Evolutionary conservation across 2,329 filamentous ascomycete species (phyloP), one percentile per base, ranked within the genome.

Genomic region (Annulohypoxylon truncatum): DNA sequence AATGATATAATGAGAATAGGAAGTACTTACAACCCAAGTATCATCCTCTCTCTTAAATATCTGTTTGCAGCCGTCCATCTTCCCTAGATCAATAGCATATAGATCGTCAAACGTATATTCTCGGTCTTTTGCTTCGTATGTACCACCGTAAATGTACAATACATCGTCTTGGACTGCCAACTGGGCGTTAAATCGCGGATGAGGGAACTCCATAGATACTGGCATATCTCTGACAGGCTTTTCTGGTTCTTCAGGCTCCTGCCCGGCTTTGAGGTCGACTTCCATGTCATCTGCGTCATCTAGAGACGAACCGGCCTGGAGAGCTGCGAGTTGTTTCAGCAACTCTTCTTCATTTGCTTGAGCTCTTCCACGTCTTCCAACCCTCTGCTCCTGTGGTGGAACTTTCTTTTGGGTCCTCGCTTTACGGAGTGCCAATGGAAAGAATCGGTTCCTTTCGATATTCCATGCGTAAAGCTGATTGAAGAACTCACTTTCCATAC

Each of bases 401-500:
- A 88, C 90, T 72, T 90, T 91, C 67, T 88, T 86, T 50, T 87
- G 87, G 18, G 85, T 82, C 24, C 93, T 89, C 1, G 93, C 87
- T 72, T 93, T 92, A 55, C 94, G 86, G 47, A 98, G 82, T 8
- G 83, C 82, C 46, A 98, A 83, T 1, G 92, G 92, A 82, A 98
- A 97, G 82, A 97, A 98, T 7, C 96, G 87, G 77, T 99, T 99
- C 64, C 95, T 88, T 74, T 98, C 96, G 68, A 97, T 89, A 75
- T 97, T 97, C 93, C 94, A 98, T 4, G 94, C 92, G 74, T 92
- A 96, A 22, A 98, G 81, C 60, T 90, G 87, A 73, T 97, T 95
- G 82, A 98, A 99, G 80, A 99, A 99, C 77, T 97, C 94, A 76
- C 93, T 97, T 58, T 99, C 95, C 71, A 99, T 97, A 2, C 92